Evolutionary conservation across 495 filamentous ascomycete genomes (phyloP).

Genomic region (Annulohypoxylon maeteangense): DNA sequence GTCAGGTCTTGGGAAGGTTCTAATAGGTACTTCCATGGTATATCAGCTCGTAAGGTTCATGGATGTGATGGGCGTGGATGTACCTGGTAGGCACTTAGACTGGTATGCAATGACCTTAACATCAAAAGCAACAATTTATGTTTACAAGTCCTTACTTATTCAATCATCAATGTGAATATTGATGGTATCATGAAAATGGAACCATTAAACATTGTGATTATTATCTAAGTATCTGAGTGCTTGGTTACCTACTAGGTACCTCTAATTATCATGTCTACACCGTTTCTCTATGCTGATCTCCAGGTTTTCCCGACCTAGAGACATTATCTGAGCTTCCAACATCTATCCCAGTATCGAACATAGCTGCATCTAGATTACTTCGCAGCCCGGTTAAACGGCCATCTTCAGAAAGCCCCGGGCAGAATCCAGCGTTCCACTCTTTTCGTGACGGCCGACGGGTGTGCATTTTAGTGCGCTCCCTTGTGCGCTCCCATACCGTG

Average conservation of each 20-base stretch:
- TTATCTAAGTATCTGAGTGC: background rate
- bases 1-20: slow-evolving; percentile 3
- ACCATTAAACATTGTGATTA: background rate
- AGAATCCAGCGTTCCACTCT: background rate
- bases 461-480: background rate
- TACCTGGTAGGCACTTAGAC: background rate
- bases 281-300: background rate
- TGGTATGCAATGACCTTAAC: background rate
- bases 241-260: background rate
- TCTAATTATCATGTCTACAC: background rate
- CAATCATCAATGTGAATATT: background rate
- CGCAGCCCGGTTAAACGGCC: background rate
- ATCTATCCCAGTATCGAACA: background rate
- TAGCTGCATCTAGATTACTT: background rate
- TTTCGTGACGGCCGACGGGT: background rate
- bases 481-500: background rate
- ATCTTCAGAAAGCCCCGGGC: background rate
- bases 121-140: background rate
- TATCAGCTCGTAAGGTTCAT: background rate
- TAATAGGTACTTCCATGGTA: slow-evolving; percentile 5
- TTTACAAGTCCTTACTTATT: background rate
- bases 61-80: slow-evolving; percentile 1
- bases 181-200: background rate
- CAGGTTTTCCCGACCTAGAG: background rate
- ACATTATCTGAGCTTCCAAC: background rate